A percentile compares a stretch with the other conserved stretches of the same genome.
phyloP scores from a whole-genome alignment of 1,284 basidiomycete genomes.

The Austroboletus niveus region DNA sequence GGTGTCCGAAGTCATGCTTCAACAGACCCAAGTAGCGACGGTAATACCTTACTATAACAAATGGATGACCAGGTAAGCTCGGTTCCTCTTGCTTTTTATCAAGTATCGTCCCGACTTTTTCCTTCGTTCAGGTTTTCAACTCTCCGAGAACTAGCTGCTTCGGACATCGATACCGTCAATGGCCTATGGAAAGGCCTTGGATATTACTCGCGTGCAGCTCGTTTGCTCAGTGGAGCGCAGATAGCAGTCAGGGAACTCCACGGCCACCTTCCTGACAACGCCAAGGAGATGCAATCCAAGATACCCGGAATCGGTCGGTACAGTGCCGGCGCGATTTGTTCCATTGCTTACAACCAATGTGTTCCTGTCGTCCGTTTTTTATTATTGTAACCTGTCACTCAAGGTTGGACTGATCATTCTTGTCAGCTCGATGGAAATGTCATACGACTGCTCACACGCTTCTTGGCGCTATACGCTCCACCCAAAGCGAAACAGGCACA shows the following conservation, averaged over 20 bases:
- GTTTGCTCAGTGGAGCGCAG: conserved; percentile 76
- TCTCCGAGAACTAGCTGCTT: conserved; percentile 69
- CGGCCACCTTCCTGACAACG: conserved; percentile 77
- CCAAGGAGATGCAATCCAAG: conserved; percentile 77
- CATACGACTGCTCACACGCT: conserved; percentile 75
- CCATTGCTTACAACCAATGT: conserved; percentile 84
- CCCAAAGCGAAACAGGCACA: conserved; percentile 78
- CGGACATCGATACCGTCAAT: conserved; percentile 84
- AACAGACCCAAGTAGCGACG: conserved; percentile 91
- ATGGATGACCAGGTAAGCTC: conserved; percentile 75
- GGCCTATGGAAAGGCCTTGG: conserved; percentile 88
- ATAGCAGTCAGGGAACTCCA: conserved; percentile 67
- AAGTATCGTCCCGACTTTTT: background rate
- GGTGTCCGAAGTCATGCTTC: conserved; percentile 95
- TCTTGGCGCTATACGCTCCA: conserved; percentile 79
- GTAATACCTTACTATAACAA: conserved; percentile 87
- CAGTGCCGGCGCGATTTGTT: conserved; percentile 86
- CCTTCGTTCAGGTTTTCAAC: conserved; percentile 69
- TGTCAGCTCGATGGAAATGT: conserved; percentile 89
- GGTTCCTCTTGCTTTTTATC: background rate
- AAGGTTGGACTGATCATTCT: background rate
- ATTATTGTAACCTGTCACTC: background rate
- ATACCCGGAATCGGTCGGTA: conserved; percentile 92
- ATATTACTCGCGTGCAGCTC: conserved; percentile 86
- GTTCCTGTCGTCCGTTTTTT: conserved; percentile 71